phyloP scores from a whole-genome alignment of 345 rosid species.

The Firmiana major region DNA sequence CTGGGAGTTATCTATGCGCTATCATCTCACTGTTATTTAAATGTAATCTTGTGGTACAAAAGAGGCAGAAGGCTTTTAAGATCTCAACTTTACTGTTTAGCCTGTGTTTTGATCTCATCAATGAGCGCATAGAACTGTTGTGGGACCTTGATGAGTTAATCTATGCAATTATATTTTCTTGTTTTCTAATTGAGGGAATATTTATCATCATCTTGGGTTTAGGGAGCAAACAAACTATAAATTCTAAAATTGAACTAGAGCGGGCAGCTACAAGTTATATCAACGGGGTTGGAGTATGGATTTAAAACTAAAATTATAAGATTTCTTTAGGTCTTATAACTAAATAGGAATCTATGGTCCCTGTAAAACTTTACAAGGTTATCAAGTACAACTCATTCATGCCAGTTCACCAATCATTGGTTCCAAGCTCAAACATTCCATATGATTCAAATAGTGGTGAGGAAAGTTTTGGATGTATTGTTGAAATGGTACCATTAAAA shows the following conservation, averaged over 20 bases:
- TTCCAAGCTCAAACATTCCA: neutral
- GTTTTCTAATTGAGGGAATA: conserved; percentile 3
- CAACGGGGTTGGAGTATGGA: neutral
- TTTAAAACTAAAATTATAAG: neutral
- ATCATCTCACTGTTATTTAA: conserved; percentile 10
- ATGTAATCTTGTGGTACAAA: neutral
- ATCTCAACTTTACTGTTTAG: neutral
- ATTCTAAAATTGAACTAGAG: neutral
- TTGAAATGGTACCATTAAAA: neutral
- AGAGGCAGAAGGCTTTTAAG: neutral
- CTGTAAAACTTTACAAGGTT: neutral
- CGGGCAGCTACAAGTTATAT: neutral
- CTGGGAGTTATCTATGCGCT: conserved; percentile 31
- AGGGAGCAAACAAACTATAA: neutral
- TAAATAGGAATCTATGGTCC: neutral
- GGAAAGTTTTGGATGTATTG: neutral
- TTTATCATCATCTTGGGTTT: conserved; percentile 20
- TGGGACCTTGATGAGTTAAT: conserved; percentile 13
- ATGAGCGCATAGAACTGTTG: neutral
- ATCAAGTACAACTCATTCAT: neutral
- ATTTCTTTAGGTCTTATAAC: neutral
- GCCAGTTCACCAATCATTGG: neutral
- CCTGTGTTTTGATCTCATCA: neutral
- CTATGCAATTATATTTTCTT: neutral
- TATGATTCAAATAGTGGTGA: neutral